These are phyloP conservation scores for Apiospora sp. DNA, from an alignment of 2,329 filamentous ascomycete species.

Conservation along the genomic window DNA sequence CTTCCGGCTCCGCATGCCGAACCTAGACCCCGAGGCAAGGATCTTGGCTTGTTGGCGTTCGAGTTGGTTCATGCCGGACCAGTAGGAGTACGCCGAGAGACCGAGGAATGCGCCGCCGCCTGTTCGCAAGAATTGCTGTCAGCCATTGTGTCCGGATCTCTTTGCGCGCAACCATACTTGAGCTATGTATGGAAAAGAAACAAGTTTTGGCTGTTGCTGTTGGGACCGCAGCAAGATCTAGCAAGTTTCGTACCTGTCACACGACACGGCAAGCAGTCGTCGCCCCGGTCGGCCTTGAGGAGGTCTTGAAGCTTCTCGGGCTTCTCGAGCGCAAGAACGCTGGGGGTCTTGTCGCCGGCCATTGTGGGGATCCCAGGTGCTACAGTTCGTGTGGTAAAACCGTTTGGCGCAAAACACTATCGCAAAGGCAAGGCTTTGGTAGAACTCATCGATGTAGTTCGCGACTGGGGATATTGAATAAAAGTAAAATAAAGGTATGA, in stretches of 20 bases:
- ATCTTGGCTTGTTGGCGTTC: slow-evolving; percentile 71
- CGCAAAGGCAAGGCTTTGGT: background rate
- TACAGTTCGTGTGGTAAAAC: background rate
- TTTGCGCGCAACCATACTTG: background rate
- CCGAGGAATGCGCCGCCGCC: slow-evolving; percentile 79
- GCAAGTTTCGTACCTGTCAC: slow-evolving; percentile 65
- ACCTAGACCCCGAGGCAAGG: slow-evolving; percentile 71
- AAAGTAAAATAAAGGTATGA: slow-evolving; percentile 18
- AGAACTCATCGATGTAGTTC: background rate
- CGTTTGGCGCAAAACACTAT: background rate
- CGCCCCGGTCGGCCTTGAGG: slow-evolving; percentile 62
- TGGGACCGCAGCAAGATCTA: background rate
- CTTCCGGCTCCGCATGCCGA: slow-evolving; percentile 76
- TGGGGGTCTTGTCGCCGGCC: slow-evolving; percentile 58
- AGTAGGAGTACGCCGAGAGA: slow-evolving; percentile 79
- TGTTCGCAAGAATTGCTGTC: slow-evolving; percentile 44
- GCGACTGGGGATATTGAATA: background rate
- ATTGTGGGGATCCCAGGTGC: slow-evolving; percentile 38
- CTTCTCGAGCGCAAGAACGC: slow-evolving; percentile 62
- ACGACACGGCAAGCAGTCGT: slow-evolving; percentile 76
- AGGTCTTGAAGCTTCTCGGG: slow-evolving; percentile 69
- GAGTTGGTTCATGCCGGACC: slow-evolving; percentile 76
- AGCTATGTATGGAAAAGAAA: background rate
- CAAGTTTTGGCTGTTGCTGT: background rate
- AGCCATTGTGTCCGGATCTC: background rate